phyloP scores from a whole-genome alignment of 441 rosid genomes.

The Omphalea diandra region DNA sequence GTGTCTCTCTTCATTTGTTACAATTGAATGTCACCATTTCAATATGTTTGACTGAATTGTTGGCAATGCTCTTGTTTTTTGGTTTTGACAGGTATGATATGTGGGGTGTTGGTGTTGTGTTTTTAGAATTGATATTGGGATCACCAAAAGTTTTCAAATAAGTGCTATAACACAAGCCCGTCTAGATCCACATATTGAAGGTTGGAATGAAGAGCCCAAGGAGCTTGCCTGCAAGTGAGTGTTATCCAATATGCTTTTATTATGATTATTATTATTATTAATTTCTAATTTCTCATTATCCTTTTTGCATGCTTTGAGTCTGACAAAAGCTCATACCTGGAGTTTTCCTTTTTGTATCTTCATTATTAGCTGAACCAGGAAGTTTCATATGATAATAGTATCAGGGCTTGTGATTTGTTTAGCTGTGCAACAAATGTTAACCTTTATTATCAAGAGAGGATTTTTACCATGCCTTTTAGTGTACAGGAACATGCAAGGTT shows the following conservation, averaged over 20 bases:
- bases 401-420: background rate
- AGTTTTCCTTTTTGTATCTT: background rate
- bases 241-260: constrained; percentile 6
- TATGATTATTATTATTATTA: too few relatives aligned
- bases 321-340: background rate
- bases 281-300: too few relatives aligned
- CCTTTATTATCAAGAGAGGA: background rate
- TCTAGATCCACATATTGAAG: constrained; percentile 79
- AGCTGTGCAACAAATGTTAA: constrained; percentile 1
- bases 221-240: constrained; percentile 94
- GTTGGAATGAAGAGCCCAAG: constrained; percentile 86
- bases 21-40: background rate
- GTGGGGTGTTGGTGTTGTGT: constrained; percentile 98
- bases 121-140: constrained; percentile 89
- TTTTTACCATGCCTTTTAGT: background rate
- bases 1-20: background rate
- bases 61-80: constrained; percentile 7
- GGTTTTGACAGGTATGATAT: constrained; percentile 73
- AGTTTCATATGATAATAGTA: background rate
- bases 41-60: constrained; percentile 15
- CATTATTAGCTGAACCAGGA: background rate
- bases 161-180: constrained; percentile 69
- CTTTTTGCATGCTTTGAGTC: too few relatives aligned
- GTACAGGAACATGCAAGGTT: background rate
- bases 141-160: constrained; percentile 84